Base-by-base conservation (phyloP, 495 filamentous ascomycete genomes). In the Physcia stellaris region DNA sequence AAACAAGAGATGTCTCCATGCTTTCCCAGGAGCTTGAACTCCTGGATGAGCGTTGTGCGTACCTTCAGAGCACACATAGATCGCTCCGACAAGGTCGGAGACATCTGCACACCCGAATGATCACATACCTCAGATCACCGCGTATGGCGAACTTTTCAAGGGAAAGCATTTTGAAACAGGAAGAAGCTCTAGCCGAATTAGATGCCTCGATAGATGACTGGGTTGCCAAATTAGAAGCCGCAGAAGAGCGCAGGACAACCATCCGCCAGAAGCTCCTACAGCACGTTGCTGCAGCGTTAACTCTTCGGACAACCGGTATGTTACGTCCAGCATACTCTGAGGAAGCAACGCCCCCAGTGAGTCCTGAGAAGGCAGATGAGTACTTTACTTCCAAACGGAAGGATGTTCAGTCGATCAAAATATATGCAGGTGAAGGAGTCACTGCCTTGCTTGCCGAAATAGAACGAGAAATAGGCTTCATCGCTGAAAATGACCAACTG, bases 261-360 rank as follows among this genome's bases (percentile, higher is more conserved):
- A 68, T 84, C 18, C 70, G 77, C n/a, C 77, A 83, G 51, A 85
- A 82, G 62, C 63, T 85, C 2, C 66, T 85, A 2, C 79, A 85
- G 53, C 80, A 85, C 51, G 66, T 80, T 24, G 75, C 77, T 28
- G 77, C 77, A 18, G 74, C 75, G 7, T 52, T 63, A 23, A 55
- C 57, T 4, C 40, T 61, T 20, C 54, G 37, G 38, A 47, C 30
- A 32, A 39, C 9, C 39, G 40, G 15, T 18, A 26, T 6, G 12
- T 1, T 33, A 33, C 36, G 4, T 12, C 35, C 7, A 4, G 35
- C 10, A 29, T 38, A 15, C 17, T 12, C 9, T 16, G 34, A 34
- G 20, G 47, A 48, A 28, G 41, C 35, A 11, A 63, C 62, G 10
- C 62, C 62, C 6, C 59, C 63, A 13, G 31, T 53, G 34, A 64